Conservation (phyloP, 306 rosid species). For the Lathyrus aphaca region DNA sequence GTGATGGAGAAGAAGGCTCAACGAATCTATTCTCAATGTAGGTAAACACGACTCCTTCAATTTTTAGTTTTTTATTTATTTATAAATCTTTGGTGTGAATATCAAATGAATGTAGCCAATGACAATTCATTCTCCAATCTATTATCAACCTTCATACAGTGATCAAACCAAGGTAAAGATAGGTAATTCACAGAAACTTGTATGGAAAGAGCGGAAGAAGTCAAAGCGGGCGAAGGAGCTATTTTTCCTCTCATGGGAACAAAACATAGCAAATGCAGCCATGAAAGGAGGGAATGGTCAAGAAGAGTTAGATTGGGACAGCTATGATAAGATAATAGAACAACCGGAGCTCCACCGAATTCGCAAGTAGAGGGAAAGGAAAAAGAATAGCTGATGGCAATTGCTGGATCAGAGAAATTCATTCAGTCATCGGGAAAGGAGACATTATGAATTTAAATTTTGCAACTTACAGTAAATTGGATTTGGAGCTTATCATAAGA, state of each 20-base stretch:
- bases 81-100: conserved; percentile 19
- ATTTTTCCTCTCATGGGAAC: conserved; percentile 57
- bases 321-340: conserved; percentile 45
- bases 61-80: conserved; percentile 13
- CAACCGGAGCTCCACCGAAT: conserved; percentile 37
- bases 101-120: conserved; percentile 27
- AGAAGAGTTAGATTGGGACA: conserved; percentile 62
- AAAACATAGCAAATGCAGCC: conserved; percentile 71
- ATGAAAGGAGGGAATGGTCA: conserved; percentile 66
- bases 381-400: conserved; percentile 40
- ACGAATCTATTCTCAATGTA: conserved; percentile 69
- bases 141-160: conserved; percentile 52
- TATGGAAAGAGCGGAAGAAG: conserved; percentile 71
- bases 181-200: conserved; percentile 56
- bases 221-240: conserved; percentile 50
- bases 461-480: conserved; percentile 56
- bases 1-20: conserved; percentile 76
- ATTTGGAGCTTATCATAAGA: conserved; percentile 68
- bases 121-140: conserved; percentile 11
- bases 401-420: conserved; percentile 45
- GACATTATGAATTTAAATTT: conserved; percentile 38
- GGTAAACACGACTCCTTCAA: conserved; percentile 46
- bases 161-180: conserved; percentile 69
- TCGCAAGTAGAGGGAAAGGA: conserved; percentile 45
- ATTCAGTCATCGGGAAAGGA: conserved; percentile 45